These are phyloP conservation scores for Dactylis glomerata DNA, from an alignment of 176 grass and related monocot genomes.

Conservation along the genomic window DNA sequence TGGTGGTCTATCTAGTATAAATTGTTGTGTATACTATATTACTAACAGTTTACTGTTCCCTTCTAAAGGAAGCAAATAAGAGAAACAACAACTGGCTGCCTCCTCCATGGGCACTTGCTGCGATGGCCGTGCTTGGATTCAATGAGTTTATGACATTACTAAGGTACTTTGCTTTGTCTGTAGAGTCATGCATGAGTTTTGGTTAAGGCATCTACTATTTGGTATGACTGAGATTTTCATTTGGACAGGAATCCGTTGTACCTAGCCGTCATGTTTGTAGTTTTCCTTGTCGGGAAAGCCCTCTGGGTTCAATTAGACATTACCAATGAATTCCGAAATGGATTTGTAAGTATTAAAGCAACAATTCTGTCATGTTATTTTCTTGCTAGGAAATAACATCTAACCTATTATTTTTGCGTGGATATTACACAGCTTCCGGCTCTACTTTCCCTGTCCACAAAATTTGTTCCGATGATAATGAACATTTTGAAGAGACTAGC, in stretches of 20 bases:
- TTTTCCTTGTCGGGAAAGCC: conserved; percentile 85
- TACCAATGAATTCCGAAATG: conserved; percentile 70
- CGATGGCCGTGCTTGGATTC: conserved; percentile 87
- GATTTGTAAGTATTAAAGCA: conserved; percentile 63
- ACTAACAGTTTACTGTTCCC: conserved; percentile 12
- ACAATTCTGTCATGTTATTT: conserved; percentile 6
- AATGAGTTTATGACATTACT: conserved; percentile 97
- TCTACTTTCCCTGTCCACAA: conserved; percentile 83
- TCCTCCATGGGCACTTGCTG: conserved; percentile 96
- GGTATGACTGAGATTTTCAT: conserved; percentile 18
- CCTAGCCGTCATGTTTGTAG: conserved; percentile 70
- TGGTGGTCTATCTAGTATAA: neutral
- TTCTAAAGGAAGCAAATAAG: conserved; percentile 89
- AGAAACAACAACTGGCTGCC: conserved; percentile 95
- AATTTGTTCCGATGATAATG: conserved; percentile 96
- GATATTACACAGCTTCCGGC: conserved; percentile 58
- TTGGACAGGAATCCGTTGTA: conserved; percentile 84
- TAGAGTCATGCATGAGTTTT: neutral
- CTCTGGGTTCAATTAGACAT: conserved; percentile 93
- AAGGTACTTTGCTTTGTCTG: conserved; percentile 49
- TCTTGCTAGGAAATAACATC: neutral
- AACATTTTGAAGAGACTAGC: conserved; percentile 92
- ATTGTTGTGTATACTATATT: neutral
- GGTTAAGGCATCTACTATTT: neutral
- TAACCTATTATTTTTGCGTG: conserved; percentile 25